phyloP scores from a whole-genome alignment of 768 basidiomycete genomes.

The Leccinellum rugosiceps region DNA sequence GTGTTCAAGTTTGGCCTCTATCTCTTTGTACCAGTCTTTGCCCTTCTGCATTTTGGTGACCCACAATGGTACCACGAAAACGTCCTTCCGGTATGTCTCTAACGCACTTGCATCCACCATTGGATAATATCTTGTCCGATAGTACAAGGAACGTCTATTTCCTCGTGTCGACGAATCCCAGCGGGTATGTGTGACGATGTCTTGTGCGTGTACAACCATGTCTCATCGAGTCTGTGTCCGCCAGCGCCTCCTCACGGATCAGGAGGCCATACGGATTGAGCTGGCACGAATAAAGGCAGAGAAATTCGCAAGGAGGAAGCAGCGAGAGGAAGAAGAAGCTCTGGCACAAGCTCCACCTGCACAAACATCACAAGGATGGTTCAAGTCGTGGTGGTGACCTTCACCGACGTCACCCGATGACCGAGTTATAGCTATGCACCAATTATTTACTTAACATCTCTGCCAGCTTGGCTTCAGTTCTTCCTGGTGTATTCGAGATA shows the following conservation, averaged over 20 bases:
- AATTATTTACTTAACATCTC: constrained; percentile 21
- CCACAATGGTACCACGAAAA: constrained; percentile 79
- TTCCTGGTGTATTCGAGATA: constrained; percentile 31
- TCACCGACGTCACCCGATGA: neutral
- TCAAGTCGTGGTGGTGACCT: constrained; percentile 24
- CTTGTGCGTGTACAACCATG: neutral
- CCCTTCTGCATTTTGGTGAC: constrained; percentile 83
- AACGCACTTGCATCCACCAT: neutral
- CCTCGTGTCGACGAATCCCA: constrained; percentile 56
- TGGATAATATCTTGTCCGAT: neutral
- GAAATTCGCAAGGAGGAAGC: constrained; percentile 42
- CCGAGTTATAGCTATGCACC: neutral
- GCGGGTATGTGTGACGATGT: constrained; percentile 36
- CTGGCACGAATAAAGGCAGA: constrained; percentile 69
- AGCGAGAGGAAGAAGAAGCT: constrained; percentile 40
- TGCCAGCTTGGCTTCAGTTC: constrained; percentile 12
- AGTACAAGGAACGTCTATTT: constrained; percentile 76
- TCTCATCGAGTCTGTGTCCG: constrained; percentile 8
- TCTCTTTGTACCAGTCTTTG: constrained; percentile 78
- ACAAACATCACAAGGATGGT: constrained; percentile 25
- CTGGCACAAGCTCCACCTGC: constrained; percentile 12
- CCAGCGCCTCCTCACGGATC: constrained; percentile 64
- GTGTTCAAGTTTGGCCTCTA: constrained; percentile 42
- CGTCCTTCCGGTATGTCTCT: constrained; percentile 64
- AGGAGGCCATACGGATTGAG: constrained; percentile 59